Base-by-base conservation (phyloP, 2,329 filamentous ascomycete genomes). In the Fonsecaea nubica region DNA sequence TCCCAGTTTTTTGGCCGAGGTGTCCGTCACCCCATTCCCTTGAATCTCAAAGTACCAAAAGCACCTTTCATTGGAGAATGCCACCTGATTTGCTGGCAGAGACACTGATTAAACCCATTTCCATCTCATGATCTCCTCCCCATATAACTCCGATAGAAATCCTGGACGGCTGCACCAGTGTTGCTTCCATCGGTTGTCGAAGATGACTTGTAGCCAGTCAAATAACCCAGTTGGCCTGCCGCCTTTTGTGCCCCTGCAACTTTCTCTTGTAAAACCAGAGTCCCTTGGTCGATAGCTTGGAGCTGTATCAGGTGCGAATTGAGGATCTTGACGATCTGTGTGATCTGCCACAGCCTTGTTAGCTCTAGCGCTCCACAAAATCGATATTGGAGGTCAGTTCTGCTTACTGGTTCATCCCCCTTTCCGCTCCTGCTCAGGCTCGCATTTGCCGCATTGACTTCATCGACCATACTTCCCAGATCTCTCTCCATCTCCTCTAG, bases 401-500 rank as follows among this genome's bases (percentile, higher is more conserved):
- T 71, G 85, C 89, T 80, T 85, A 95, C 92, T 72, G 92, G 92
- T 80, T 95, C 92, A 77, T 95, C 92, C 33, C 92, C 87, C 80
- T 96, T 96, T 79, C 86, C 90, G 65, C 91, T 92, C 85, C 96
- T 97, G 84, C 89, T 94, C 71, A 99, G 82, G 30, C 89, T 92
- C 62, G 91, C 87, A n/a, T 92, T 95, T 69, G 96, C 94, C 72
- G 90, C 88, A 77, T 99, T 99, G 77, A 99, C 96, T 80, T 98
- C 95, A 76, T 96, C 93, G 73, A 99, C 96, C 93, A 99, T 98
- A 80, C 92, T 94, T 56, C 88, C 89, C 69, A 99, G 84, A 76
- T 97, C 93, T 76, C 92, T 92, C 75, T 92, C 93, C 88, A 98
- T 96, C 73, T 96, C 93, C 65, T 96, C 93, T 71, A 99, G 84